phyloP scores from a whole-genome alignment of 805 yeast species.

The Yarrowia bubula region DNA sequence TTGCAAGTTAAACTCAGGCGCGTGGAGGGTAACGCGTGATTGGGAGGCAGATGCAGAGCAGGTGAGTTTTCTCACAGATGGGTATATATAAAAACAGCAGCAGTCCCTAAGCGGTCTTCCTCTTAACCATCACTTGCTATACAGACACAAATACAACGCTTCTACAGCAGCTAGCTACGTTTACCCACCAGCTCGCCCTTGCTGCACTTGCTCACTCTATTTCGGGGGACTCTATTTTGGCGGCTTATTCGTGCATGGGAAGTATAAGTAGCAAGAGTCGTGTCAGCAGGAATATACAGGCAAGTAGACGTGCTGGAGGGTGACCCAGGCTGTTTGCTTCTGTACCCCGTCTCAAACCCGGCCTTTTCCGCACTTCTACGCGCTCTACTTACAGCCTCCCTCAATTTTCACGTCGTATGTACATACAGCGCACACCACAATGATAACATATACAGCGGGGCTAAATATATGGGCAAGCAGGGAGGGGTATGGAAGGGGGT shows the following conservation, averaged over 20 bases:
- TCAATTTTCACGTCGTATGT: no score
- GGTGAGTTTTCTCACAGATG: no score
- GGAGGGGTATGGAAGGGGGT: no score
- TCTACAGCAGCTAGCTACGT: not conserved
- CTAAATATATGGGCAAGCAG: no score
- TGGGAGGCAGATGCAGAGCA: slow-evolving; percentile 12
- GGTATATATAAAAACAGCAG: no score
- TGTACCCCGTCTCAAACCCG: no score
- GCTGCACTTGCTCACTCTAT: slow-evolving; percentile 10
- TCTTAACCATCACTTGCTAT: not conserved
- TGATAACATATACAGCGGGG: no score
- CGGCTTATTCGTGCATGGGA: slow-evolving; percentile 22
- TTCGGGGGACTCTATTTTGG: slow-evolving; percentile 6
- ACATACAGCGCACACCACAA: no score
- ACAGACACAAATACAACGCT: not conserved
- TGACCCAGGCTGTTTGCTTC: no score
- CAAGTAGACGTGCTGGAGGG: not conserved
- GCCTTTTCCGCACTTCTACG: no score
- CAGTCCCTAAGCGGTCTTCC: no score
- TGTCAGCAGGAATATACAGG: not conserved
- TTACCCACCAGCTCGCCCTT: not conserved
- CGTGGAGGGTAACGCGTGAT: slow-evolving; percentile 28
- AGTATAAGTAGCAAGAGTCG: slow-evolving; percentile 5
- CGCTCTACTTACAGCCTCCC: no score
- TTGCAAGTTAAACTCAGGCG: slow-evolving; percentile 23